These are phyloP conservation scores for Pseudogymnoascus sp. DNA, from an alignment of 2,329 filamentous ascomycete species.

Conservation along the genomic window DNA sequence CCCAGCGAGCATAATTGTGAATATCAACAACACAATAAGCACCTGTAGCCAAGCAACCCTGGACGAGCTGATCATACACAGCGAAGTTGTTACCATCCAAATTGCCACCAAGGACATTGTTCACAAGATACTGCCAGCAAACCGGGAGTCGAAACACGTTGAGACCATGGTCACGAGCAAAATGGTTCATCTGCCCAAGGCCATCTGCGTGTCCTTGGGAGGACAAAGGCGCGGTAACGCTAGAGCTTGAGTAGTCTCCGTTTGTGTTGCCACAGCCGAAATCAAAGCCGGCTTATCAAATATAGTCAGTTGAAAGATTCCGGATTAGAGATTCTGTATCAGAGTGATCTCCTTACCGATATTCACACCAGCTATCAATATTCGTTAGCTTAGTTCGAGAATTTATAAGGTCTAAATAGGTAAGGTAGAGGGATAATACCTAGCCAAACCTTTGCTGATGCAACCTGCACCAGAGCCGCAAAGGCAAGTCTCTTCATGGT, in stretches of 20 bases:
- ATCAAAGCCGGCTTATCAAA: constrained; percentile 37
- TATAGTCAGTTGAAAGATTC: background rate
- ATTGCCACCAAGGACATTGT: constrained; percentile 41
- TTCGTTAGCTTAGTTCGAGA: background rate
- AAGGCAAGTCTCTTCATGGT: constrained; percentile 13
- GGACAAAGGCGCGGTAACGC: constrained; percentile 16
- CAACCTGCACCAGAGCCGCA: constrained; percentile 16
- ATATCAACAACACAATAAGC: constrained; percentile 55
- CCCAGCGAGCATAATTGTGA: constrained; percentile 54
- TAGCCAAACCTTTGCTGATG: background rate
- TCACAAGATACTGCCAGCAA: constrained; percentile 54
- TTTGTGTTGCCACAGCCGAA: constrained; percentile 40
- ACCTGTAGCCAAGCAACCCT: constrained; percentile 50
- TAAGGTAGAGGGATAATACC: background rate
- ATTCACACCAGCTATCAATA: background rate
- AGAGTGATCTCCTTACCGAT: background rate
- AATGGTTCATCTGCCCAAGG: constrained; percentile 39
- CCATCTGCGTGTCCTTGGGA: constrained; percentile 22
- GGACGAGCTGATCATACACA: constrained; percentile 50
- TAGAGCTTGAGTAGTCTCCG: constrained; percentile 20
- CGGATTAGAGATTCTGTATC: background rate
- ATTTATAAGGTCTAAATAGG: background rate
- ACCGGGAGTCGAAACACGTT: constrained; percentile 54
- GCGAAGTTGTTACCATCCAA: constrained; percentile 44
- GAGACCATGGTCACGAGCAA: constrained; percentile 45